Conservation (phyloP, 2,329 filamentous ascomycete genomes). For the Aspergillus awamori region DNA sequence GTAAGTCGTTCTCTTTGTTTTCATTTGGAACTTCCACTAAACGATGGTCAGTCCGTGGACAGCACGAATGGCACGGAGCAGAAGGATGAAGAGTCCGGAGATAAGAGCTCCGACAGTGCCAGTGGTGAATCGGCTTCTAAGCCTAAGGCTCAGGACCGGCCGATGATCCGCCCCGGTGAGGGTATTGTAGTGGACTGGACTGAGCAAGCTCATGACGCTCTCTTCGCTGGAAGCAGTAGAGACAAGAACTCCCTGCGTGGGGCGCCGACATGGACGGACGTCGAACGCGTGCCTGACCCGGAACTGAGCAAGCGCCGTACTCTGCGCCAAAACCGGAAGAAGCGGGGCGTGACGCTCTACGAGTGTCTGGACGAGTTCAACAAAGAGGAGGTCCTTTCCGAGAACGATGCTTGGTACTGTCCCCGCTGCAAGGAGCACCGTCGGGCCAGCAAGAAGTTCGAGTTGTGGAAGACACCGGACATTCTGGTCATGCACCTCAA, state of each 20-base stretch:
- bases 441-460: conserved; percentile 91
- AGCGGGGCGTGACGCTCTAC: conserved; percentile 78
- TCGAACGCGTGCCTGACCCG: conserved; percentile 60
- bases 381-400: conserved; percentile 88
- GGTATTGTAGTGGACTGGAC: conserved; percentile 87
- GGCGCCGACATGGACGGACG: conserved; percentile 57
- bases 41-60: not conserved
- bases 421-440: conserved; percentile 92
- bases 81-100: conserved; percentile 24
- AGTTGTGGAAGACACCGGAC: conserved; percentile 95
- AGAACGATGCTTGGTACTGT: conserved; percentile 97
- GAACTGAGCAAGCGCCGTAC: conserved; percentile 67
- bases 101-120: conserved; percentile 24
- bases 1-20: conserved; percentile 9
- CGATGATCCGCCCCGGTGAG: conserved; percentile 78
- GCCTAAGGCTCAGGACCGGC: conserved; percentile 48
- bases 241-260: conserved; percentile 60
- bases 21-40: not conserved
- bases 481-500: conserved; percentile 95
- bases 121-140: conserved; percentile 27
- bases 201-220: conserved; percentile 66
- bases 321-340: conserved; percentile 66
- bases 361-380: conserved; percentile 95
- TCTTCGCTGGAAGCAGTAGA: conserved; percentile 61
- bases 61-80: conserved; percentile 24